These are phyloP conservation scores for Plasmodium falciparum DNA, from an alignment of 169 alveolate species.

Conservation along the genomic window DNA sequence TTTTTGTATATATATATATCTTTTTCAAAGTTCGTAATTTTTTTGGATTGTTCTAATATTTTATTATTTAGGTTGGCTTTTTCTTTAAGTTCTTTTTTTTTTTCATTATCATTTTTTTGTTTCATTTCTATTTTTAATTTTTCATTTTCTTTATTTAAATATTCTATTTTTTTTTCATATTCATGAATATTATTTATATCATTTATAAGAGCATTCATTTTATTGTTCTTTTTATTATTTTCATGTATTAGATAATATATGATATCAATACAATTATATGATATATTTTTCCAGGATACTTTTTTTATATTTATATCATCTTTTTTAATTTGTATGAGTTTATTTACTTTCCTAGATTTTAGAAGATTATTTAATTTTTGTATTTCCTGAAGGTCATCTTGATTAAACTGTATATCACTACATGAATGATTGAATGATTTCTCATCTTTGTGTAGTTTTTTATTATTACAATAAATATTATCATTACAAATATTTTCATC, in stretches of 20 bases:
- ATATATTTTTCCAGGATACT: slow-evolving; percentile 21
- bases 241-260: slow-evolving; percentile 43
- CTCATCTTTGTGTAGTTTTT: not conserved
- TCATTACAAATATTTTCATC: not conserved
- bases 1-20: slow-evolving; percentile 67
- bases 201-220: slow-evolving; percentile 37
- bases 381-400: slow-evolving; percentile 41
- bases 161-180: slow-evolving; percentile 53
- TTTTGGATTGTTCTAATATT: slow-evolving; percentile 42
- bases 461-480: not conserved
- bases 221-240: slow-evolving; percentile 59
- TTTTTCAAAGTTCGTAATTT: slow-evolving; percentile 50
- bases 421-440: too few species aligned
- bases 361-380: slow-evolving; percentile 35
- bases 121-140: slow-evolving; percentile 34
- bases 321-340: slow-evolving; percentile 16
- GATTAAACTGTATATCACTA: slow-evolving; percentile 3
- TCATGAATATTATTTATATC: slow-evolving; percentile 65
- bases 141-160: slow-evolving; percentile 61
- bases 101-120: slow-evolving; percentile 28
- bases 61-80: slow-evolving; percentile 26
- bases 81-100: slow-evolving; percentile 54
- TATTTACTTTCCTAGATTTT: slow-evolving; percentile 27
- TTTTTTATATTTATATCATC: slow-evolving; percentile 25
- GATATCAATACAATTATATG: slow-evolving; percentile 45